Percentiles rank a stretch among this genome's conserved stretches.
Evolutionary conservation across 305 asterid genomes (phyloP).

Genomic region (Fraxinus velutina): DNA sequence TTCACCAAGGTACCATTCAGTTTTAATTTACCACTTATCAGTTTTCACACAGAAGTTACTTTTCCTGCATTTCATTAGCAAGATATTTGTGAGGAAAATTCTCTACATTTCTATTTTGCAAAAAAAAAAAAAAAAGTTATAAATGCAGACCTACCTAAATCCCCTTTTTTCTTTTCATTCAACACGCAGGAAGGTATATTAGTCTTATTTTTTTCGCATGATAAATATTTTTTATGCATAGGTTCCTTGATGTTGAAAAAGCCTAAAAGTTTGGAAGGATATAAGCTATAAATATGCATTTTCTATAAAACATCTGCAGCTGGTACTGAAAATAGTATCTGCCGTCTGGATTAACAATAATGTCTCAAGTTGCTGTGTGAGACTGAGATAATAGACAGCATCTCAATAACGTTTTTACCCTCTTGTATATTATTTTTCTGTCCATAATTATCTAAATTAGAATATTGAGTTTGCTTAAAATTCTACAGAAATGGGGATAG

Average conservation of each 20-base stretch:
- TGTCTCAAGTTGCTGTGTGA: constrained; percentile 8
- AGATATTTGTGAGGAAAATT: neutral
- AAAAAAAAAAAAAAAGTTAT: neutral
- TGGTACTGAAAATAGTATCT: neutral
- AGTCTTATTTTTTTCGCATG: neutral
- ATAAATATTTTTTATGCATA: neutral
- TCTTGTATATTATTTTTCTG: neutral
- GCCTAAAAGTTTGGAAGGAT: neutral
- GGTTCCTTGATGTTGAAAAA: neutral
- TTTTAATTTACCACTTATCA: neutral
- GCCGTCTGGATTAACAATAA: neutral
- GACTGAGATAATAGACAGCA: neutral
- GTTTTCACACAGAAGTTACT: neutral
- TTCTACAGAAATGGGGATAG: constrained; percentile 74
- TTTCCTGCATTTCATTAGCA: neutral
- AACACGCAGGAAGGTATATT: neutral
- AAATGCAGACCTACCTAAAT: neutral
- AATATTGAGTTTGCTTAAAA: constrained; percentile 3
- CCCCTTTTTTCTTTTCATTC: neutral
- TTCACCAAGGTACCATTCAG: neutral
- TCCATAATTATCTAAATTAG: constrained; percentile 4
- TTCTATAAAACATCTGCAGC: neutral
- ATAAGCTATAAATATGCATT: neutral
- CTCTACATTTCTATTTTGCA: neutral
- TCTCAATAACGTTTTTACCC: neutral